A percentile compares a stretch with the other conserved stretches of the same genome.
phyloP scores from a whole-genome alignment of 1,284 basidiomycete species.

The Ganoderma multipileum region DNA sequence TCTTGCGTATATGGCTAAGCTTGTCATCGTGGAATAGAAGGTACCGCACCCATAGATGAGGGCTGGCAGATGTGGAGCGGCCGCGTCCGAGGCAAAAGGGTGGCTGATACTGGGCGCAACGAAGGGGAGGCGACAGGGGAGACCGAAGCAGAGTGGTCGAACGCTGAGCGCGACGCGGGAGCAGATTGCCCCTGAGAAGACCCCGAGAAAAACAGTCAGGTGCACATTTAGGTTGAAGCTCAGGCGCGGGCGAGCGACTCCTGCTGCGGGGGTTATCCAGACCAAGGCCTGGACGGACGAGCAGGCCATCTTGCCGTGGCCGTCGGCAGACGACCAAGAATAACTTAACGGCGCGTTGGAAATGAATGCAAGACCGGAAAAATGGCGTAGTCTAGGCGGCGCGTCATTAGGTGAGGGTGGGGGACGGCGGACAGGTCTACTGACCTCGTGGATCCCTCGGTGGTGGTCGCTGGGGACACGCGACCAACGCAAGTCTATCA shows the following conservation, averaged over 20 bases:
- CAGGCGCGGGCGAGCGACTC: slow-evolving; percentile 19
- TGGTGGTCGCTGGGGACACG: slow-evolving; percentile 22
- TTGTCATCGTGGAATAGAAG: not conserved
- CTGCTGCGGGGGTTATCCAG: slow-evolving; percentile 12
- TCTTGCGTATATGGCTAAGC: not conserved
- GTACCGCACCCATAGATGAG: not conserved
- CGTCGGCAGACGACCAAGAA: slow-evolving; percentile 7
- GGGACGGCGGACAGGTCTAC: slow-evolving; percentile 4
- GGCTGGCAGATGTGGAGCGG: not conserved
- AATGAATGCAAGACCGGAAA: not conserved
- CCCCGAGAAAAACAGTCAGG: slow-evolving; percentile 25
- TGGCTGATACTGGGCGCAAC: not conserved
- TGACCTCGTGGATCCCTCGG: slow-evolving; percentile 22
- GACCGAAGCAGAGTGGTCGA: not conserved
- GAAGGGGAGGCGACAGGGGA: slow-evolving; percentile 3
- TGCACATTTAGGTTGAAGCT: slow-evolving; percentile 31
- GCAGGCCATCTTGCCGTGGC: not conserved
- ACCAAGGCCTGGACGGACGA: slow-evolving; percentile 10
- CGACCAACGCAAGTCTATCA: slow-evolving; percentile 31
- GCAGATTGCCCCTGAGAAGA: slow-evolving; percentile 26
- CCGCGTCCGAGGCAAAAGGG: slow-evolving; percentile 7
- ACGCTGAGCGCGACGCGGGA: slow-evolving; percentile 12
- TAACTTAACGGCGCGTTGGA: not conserved
- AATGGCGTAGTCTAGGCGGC: not conserved
- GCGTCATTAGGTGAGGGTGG: slow-evolving; percentile 12